Evolutionary conservation across 1,284 basidiomycete genomes (phyloP), one percentile per base, ranked within the genome.

Genomic region (Gymnopus androsaceus): DNA sequence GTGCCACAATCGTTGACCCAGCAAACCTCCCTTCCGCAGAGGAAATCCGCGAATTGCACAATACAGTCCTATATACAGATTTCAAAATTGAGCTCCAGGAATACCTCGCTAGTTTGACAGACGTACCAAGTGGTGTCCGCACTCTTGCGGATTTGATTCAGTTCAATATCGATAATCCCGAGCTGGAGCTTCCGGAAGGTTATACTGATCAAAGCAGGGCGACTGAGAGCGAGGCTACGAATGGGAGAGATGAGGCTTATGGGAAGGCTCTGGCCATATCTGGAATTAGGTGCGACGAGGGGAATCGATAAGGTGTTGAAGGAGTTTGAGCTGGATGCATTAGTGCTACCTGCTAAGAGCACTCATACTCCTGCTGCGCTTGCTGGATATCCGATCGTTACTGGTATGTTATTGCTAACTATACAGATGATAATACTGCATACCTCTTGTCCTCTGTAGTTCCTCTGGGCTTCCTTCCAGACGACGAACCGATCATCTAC

Each of bases 1-100:
- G 85, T 4, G 85, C 84, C 1, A 82, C 78, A 0, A 69, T 87
- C 12, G 73, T 87, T 4, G 85, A 87, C 65, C 82, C 83, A 1
- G 84, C 83, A 2, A 79, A 87, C 64, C 64, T 87, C 11, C 83
- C 84, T 0, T 78, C 76, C 40, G 82, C 80, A 6, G 72, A 79
- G 3, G 83, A 84, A 48, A 75, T 85, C 42, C 68, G 70, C 6
- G 64, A 62, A 3, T 79, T 75, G 0, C 74, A 78, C 56, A 77
- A 75, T 0, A 61, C 81, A 12, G 83, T 87, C 3, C 64, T 83
- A 5, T 66, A 76, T 25, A 67, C 73, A 3, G 84, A 87, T 58
- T 85, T 86, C 68, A 87, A 86, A 75, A 64, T 81, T 15, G 74
- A 83, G 64, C 62, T 87, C 8, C 74, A 82, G 52, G 67, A 68